Evolutionary conservation across 73 alveolate species (phyloP).

Genomic region (Breviolum minutum): DNA sequence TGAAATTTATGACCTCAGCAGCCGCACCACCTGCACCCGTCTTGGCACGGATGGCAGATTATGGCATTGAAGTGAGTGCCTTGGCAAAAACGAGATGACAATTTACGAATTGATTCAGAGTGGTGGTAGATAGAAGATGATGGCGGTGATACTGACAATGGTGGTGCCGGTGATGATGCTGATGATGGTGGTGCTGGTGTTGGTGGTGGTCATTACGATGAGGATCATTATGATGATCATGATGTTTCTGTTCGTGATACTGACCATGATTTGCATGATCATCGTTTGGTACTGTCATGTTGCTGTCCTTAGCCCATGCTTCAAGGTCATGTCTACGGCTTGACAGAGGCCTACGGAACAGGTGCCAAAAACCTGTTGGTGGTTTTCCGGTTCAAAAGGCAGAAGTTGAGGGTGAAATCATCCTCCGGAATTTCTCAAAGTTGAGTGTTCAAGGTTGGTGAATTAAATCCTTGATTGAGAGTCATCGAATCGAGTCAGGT

Average conservation of each 20-base stretch:
- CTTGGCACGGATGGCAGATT: conserved; percentile 69
- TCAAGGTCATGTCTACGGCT: conserved; percentile 68
- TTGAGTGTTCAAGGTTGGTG: not conserved
- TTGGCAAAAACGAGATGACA: not conserved
- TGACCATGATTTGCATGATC: too few species aligned
- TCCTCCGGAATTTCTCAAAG: not conserved
- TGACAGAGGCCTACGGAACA: conserved; percentile 85
- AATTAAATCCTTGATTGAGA: not conserved
- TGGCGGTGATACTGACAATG: too few species aligned
- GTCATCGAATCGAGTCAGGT: not conserved
- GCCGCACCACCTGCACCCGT: conserved; percentile 88
- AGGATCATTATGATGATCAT: too few species aligned
- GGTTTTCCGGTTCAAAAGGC: too few species aligned
- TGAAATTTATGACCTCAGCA: conserved; percentile 66
- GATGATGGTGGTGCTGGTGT: too few species aligned
- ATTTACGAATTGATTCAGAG: not conserved
- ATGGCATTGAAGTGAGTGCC: conserved; percentile 80
- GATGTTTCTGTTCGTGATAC: too few species aligned
- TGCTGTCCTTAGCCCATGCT: too few species aligned
- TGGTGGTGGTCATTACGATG: too few species aligned
- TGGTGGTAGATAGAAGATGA: too few species aligned
- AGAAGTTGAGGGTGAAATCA: not conserved
- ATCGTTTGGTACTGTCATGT: too few species aligned
- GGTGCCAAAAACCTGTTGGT: not conserved
- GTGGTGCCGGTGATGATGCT: too few species aligned